Percentiles rank a stretch among this genome's conserved stretches.
Conservation (phyloP, 1,139 yeast genomes). For the Protomyces pachydermus region DNA sequence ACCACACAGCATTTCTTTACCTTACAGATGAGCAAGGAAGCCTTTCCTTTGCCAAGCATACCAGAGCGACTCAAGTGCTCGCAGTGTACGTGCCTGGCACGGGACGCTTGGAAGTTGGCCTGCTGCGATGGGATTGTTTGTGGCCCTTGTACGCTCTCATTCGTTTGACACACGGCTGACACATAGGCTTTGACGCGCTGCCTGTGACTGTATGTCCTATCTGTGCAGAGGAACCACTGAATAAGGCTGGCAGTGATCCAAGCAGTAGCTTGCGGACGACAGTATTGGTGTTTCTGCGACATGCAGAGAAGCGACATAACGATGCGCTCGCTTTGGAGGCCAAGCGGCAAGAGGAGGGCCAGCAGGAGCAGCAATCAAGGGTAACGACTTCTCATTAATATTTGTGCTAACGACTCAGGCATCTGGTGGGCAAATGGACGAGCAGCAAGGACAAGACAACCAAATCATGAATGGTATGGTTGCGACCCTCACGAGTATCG, state of each 20-base stretch:
- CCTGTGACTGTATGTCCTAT: conserved; percentile 9
- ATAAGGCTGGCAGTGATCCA: conserved; percentile 1
- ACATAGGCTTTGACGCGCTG: conserved; percentile 11
- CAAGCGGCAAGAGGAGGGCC: conserved; percentile 1
- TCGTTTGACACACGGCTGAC: not conserved
- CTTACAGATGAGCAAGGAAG: not conserved
- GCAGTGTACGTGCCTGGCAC: conserved; percentile 9
- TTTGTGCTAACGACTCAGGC: no score
- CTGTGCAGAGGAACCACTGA: conserved; percentile 14
- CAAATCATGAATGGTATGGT: no score
- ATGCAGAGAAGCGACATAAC: conserved; percentile 23
- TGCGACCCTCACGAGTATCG: no score
- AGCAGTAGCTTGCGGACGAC: conserved; percentile 23
- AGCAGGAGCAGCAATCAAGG: not conserved
- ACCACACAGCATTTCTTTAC: no score
- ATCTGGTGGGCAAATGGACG: no score
- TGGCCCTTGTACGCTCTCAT: conserved; percentile 7
- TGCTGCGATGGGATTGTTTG: conserved; percentile 23
- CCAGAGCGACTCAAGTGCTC: conserved; percentile 24
- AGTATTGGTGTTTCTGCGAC: conserved; percentile 19
- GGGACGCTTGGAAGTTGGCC: conserved; percentile 23
- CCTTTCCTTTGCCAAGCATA: conserved; percentile 19
- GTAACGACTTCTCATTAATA: no score
- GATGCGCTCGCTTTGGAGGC: conserved; percentile 24
- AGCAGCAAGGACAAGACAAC: no score